phyloP scores from a whole-genome alignment of 257 asterid species.

The Anisodus tanguticus region DNA sequence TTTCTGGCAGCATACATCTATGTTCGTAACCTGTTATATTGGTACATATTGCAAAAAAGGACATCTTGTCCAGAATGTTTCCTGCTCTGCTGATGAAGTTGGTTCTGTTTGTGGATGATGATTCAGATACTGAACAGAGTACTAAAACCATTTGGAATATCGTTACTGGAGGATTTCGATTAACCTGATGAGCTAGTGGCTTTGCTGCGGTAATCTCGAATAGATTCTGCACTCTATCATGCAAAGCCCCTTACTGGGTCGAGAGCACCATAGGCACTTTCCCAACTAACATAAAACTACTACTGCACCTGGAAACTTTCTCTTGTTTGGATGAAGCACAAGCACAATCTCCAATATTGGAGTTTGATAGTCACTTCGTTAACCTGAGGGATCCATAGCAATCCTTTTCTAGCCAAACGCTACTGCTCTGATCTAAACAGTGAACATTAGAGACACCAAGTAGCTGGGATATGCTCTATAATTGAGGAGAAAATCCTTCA shows the following conservation, averaged over 20 bases:
- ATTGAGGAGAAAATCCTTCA: constrained; percentile 45
- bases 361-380: constrained; percentile 62
- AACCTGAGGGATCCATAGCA: constrained; percentile 72
- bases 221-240: constrained; percentile 51
- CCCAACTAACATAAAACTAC: constrained; percentile 80
- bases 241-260: constrained; percentile 57
- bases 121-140: constrained; percentile 39
- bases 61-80: constrained; percentile 57
- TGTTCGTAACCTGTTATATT: constrained; percentile 43
- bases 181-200: constrained; percentile 50
- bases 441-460: constrained; percentile 59
- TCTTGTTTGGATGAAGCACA: constrained; percentile 80
- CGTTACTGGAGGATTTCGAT: constrained; percentile 38
- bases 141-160: constrained; percentile 42
- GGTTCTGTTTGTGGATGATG: constrained; percentile 43
- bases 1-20: constrained; percentile 47
- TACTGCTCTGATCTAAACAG: constrained; percentile 50
- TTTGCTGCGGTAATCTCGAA: constrained; percentile 42
- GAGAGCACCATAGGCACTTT: constrained; percentile 68
- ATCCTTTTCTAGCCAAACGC: constrained; percentile 67
- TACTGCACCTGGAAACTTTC: constrained; percentile 78
- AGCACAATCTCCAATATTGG: constrained; percentile 74
- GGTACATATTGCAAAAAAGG: constrained; percentile 52
- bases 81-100: constrained; percentile 40
- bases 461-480: constrained; percentile 65